These are phyloP conservation scores for Trichosporon sp. DNA, from an alignment of 1,284 basidiomycete genomes.

Conservation along the genomic window DNA sequence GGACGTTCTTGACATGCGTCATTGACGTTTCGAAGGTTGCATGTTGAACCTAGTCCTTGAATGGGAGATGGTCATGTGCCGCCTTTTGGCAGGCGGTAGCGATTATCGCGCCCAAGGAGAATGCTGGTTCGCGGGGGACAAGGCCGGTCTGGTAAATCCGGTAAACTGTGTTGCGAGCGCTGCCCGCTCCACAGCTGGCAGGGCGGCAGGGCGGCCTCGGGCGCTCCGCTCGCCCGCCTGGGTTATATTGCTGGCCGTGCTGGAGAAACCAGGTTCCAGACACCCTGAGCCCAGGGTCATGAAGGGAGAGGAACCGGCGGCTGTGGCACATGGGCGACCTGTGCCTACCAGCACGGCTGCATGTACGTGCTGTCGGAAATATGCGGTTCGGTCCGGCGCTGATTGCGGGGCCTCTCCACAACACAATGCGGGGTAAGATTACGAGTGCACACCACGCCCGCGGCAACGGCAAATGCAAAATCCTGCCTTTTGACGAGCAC, in stretches of 20 bases:
- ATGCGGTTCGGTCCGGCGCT: neutral
- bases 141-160: neutral
- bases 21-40: no score
- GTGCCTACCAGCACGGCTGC: neutral
- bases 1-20: no score
- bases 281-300: no score
- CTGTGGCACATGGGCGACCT: neutral
- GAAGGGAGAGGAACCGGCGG: neutral
- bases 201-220: no score
- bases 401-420: neutral
- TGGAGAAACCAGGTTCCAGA: no score
- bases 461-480: no score
- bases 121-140: neutral
- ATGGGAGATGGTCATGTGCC: neutral
- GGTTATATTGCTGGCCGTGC: no score
- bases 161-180: neutral
- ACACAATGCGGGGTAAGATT: slow-evolving; percentile 2
- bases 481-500: no score
- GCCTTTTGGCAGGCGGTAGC: neutral
- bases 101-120: neutral
- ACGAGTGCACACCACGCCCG: neutral
- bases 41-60: no score
- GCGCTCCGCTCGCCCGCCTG: no score
- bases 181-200: slow-evolving; percentile 2
- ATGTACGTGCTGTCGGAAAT: neutral